Conservation (phyloP, 1,139 yeast species). For the Geotrichum restrictum region DNA sequence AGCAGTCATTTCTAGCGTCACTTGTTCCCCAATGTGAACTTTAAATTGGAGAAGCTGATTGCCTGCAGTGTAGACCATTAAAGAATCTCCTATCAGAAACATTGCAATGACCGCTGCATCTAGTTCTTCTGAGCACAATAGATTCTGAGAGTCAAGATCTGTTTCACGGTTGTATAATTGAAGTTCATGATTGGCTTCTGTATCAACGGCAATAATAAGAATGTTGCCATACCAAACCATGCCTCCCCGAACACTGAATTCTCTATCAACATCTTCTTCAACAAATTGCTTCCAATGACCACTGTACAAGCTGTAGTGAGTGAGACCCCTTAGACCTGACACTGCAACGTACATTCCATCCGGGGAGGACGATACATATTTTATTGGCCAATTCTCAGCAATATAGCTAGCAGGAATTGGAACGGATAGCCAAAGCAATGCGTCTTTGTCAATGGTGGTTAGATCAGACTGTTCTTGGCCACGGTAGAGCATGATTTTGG, state of each 20-base stretch:
- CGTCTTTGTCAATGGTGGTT: constrained; percentile 40
- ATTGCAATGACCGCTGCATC: constrained; percentile 34
- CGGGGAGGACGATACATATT: constrained; percentile 37
- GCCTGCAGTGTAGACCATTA: constrained; percentile 37
- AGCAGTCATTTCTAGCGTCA: constrained; percentile 31
- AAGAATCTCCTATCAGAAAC: constrained; percentile 32
- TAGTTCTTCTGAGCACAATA: constrained; percentile 29
- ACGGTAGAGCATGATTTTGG: constrained; percentile 39
- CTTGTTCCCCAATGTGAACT: constrained; percentile 20
- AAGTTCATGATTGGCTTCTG: constrained; percentile 34
- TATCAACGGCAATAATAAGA: constrained; percentile 39
- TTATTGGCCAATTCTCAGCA: constrained; percentile 43
- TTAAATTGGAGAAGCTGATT: constrained; percentile 35
- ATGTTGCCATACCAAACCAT: constrained; percentile 43
- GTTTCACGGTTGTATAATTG: constrained; percentile 40
- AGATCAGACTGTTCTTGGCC: constrained; percentile 41
- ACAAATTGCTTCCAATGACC: constrained; percentile 43
- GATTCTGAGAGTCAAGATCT: constrained; percentile 34
- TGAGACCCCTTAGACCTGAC: constrained; percentile 43
- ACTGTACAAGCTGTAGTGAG: constrained; percentile 40
- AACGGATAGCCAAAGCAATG: constrained; percentile 41
- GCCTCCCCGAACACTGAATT: constrained; percentile 43
- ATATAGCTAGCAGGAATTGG: constrained; percentile 41
- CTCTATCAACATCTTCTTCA: constrained; percentile 39
- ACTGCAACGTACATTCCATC: constrained; percentile 45